Percentiles rank a stretch among this genome's conserved stretches.
These are phyloP conservation scores for Lentinula sp. DNA, from an alignment of 768 basidiomycete genomes.

Conservation along the genomic window DNA sequence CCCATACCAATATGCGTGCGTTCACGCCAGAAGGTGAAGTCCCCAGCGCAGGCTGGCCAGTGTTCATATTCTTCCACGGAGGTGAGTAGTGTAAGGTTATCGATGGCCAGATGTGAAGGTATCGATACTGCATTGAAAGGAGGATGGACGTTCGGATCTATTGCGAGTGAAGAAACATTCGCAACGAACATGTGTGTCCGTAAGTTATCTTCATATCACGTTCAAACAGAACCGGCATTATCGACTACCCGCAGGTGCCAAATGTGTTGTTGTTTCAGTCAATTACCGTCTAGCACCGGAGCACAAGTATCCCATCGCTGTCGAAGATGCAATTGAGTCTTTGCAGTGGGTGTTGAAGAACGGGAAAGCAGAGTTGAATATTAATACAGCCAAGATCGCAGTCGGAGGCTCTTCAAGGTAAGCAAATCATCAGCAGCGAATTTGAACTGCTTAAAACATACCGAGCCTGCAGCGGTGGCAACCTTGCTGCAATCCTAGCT, in stretches of 20 bases:
- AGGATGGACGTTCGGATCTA: slow-evolving; percentile 73
- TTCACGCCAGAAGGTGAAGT: slow-evolving; percentile 53
- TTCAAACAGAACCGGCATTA: neutral
- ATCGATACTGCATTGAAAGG: slow-evolving; percentile 28
- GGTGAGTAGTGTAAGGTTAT: slow-evolving; percentile 28
- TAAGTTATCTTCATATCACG: slow-evolving; percentile 18
- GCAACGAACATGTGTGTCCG: slow-evolving; percentile 54
- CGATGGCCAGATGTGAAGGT: neutral
- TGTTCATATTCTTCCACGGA: slow-evolving; percentile 71
- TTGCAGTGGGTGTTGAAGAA: slow-evolving; percentile 53
- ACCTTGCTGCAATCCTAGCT: slow-evolving; percentile 59
- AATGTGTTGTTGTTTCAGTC: slow-evolving; percentile 58
- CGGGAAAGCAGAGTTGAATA: slow-evolving; percentile 37
- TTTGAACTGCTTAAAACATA: neutral
- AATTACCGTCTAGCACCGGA: slow-evolving; percentile 74
- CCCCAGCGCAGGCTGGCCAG: slow-evolving; percentile 60
- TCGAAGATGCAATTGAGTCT: slow-evolving; percentile 64
- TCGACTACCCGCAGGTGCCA: slow-evolving; percentile 34
- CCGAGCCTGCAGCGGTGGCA: slow-evolving; percentile 48
- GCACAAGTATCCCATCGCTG: slow-evolving; percentile 62
- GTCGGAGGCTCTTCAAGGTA: slow-evolving; percentile 74
- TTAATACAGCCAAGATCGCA: slow-evolving; percentile 50
- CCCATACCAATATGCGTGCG: slow-evolving; percentile 48
- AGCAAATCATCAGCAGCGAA: neutral
- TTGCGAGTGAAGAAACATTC: slow-evolving; percentile 54